Base-by-base conservation (phyloP, 2,329 filamentous ascomycete species). In the Cladosporium sp. region DNA sequence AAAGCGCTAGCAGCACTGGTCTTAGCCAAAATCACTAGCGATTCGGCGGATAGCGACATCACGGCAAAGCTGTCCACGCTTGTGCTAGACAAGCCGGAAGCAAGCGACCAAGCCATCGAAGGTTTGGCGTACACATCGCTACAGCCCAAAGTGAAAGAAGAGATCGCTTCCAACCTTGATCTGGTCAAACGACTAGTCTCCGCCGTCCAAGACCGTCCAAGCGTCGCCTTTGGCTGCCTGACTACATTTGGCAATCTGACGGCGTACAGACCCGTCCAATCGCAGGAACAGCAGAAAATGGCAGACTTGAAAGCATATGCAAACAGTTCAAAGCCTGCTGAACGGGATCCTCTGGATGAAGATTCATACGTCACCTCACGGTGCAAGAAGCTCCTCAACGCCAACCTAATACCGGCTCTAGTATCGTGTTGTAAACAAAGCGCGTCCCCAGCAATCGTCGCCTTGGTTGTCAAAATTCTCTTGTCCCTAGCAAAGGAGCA, bases 261-360 rank as follows among this genome's bases (percentile, higher is more conserved):
- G 11, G 78, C 81, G 31, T 97, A 95, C 66, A 79, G 82, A 38
- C 90, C 90, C 6, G 75, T 76, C 7, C 76, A 91, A 38, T 85
- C 89, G 0, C 92, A 96, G 58, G 93, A 98, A 69, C 86, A 96
- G 63, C 93, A 92, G 73, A 89, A 88, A 64, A 89, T 98, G 74
- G 81, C 81, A 5, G 88, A 98, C 67, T 79, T 98, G 42, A 96
- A 95, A 74, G 89, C 90, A 2, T 98, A 97, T 63, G 93, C 93
- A 11, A 89, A 95, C 65, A 87, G 89, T 0, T 84, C 84, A 4
- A 90, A 89, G 63, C 70, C 74, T 1, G 66, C 76, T 0, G 73
- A 77, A 2, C 74, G 79, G 0, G 82, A 91, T 64, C 81, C 82
- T 7, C 75, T 95, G 0, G 85, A 93, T 53, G 82, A 90, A 56